Evolutionary conservation across 148 eudicot genomes (phyloP).

Genomic region (Polygonum aviculare): DNA sequence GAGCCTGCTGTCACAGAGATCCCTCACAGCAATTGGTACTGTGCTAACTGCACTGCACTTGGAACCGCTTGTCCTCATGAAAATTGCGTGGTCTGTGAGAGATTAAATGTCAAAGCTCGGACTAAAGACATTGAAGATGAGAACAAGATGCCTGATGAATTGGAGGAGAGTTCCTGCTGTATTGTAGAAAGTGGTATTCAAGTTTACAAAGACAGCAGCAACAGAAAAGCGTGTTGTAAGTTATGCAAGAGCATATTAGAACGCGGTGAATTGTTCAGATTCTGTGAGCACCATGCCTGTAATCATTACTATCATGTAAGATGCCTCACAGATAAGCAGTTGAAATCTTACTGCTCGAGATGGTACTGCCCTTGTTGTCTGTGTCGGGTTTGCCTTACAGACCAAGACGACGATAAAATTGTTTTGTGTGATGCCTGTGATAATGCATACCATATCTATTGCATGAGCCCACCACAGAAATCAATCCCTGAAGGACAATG

Average conservation of each 20-base stretch:
- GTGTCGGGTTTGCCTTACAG: constrained; percentile 68
- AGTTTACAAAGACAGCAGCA: constrained; percentile 24
- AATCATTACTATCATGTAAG: constrained; percentile 62
- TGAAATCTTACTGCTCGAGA: constrained; percentile 38
- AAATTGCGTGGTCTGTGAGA: constrained; percentile 68
- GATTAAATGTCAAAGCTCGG: constrained; percentile 29
- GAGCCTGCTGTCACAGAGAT: constrained; percentile 64
- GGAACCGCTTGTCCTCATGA: constrained; percentile 63
- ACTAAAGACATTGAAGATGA: constrained; percentile 16
- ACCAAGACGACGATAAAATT: constrained; percentile 66
- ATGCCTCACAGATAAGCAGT: constrained; percentile 69
- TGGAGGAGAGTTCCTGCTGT: constrained; percentile 8
- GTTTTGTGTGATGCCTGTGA: constrained; percentile 91
- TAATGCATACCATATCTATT: constrained; percentile 81
- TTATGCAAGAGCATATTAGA: constrained; percentile 37
- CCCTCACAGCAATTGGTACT: constrained; percentile 73
- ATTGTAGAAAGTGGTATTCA: constrained; percentile 19
- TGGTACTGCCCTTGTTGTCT: constrained; percentile 99
- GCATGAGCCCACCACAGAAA: constrained; percentile 66
- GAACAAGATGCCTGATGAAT: constrained; percentile 9
- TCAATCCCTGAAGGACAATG: constrained; percentile 62
- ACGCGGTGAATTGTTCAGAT: constrained; percentile 33
- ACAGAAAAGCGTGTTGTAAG: constrained; percentile 32
- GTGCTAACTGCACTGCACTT: constrained; percentile 49
- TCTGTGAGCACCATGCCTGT: constrained; percentile 69